Percentiles rank a stretch among this genome's conserved stretches.
Evolutionary conservation across 2,329 filamentous ascomycete species (phyloP).

Genomic region (Teratosphaeriaceae sp.): DNA sequence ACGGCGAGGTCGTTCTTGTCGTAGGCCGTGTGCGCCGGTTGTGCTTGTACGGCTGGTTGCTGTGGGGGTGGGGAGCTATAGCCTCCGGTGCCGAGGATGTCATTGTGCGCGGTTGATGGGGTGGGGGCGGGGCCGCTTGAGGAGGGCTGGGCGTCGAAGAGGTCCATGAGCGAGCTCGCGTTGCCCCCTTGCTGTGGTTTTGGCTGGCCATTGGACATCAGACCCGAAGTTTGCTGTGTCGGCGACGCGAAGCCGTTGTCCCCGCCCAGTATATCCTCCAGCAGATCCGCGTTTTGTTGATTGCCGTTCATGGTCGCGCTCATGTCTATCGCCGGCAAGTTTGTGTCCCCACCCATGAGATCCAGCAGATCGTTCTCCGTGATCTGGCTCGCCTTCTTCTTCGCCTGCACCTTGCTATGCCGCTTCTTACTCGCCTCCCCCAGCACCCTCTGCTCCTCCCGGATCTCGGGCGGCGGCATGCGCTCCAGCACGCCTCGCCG

Average conservation of each 20-base stretch:
- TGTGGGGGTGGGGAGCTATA: slow-evolving; percentile 28
- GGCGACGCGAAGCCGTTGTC: slow-evolving; percentile 45
- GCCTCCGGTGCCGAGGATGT: slow-evolving; percentile 24
- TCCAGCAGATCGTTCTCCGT: slow-evolving; percentile 89
- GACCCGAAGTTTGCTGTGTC: slow-evolving; percentile 32
- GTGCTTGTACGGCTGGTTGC: slow-evolving; percentile 34
- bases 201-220: slow-evolving; percentile 18
- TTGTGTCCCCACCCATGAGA: slow-evolving; percentile 74
- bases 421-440: slow-evolving; percentile 61
- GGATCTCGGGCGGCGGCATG: slow-evolving; percentile 96
- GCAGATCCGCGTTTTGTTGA: slow-evolving; percentile 66
- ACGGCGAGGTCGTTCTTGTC: slow-evolving; percentile 78
- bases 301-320: slow-evolving; percentile 51
- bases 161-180: slow-evolving; percentile 72
- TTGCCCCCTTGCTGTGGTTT: slow-evolving; percentile 29
- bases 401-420: slow-evolving; percentile 52
- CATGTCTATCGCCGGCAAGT: slow-evolving; percentile 53
- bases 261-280: slow-evolving; percentile 86
- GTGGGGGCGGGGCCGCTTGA: slow-evolving; percentile 8
- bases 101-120: slow-evolving; percentile 32
- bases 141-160: slow-evolving; percentile 56
- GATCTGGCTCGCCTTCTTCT: slow-evolving; percentile 70
- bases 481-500: slow-evolving; percentile 87
- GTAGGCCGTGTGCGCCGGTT: slow-evolving; percentile 62
- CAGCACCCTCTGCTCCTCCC: slow-evolving; percentile 86